These are phyloP conservation scores for Saraca asoca DNA, from an alignment of 331 rosid species.

Conservation along the genomic window DNA sequence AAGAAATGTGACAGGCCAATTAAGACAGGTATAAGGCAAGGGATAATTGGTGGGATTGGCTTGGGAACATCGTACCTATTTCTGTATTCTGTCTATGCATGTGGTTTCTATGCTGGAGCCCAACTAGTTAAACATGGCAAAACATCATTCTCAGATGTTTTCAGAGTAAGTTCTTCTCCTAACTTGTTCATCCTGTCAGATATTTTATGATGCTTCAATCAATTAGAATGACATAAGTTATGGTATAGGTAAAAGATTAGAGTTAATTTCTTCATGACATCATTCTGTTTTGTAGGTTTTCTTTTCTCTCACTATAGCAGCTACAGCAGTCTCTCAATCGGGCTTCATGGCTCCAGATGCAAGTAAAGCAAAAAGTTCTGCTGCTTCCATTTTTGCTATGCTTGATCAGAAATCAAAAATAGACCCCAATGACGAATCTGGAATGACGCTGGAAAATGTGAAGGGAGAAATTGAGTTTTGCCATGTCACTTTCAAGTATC, in stretches of 20 bases:
- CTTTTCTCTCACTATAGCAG: conserved; percentile 44
- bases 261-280: not conserved
- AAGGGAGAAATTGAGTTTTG: conserved; percentile 51
- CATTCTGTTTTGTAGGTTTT: conserved; percentile 45
- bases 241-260: not conserved
- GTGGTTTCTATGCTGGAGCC: conserved; percentile 53
- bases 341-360: conserved; percentile 46
- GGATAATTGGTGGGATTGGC: conserved; percentile 49
- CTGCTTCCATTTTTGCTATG: conserved; percentile 51
- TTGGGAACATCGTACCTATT: conserved; percentile 53
- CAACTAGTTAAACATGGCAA: conserved; percentile 47
- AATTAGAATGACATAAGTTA: not conserved
- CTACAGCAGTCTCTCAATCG: conserved; percentile 46
- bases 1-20: conserved; percentile 57
- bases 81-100: conserved; percentile 42
- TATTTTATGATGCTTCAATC: not conserved
- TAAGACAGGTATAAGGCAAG: conserved; percentile 48
- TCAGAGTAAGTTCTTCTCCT: conserved; percentile 44
- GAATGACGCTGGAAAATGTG: conserved; percentile 44
- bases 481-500: conserved; percentile 58
- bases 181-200: conserved; percentile 5
- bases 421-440: conserved; percentile 50
- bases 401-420: conserved; percentile 51
- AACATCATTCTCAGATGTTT: conserved; percentile 46
- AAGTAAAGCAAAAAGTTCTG: conserved; percentile 53